Evolutionary conservation across 768 basidiomycete genomes (phyloP).

Genomic region (Lepiota subincarnata): DNA sequence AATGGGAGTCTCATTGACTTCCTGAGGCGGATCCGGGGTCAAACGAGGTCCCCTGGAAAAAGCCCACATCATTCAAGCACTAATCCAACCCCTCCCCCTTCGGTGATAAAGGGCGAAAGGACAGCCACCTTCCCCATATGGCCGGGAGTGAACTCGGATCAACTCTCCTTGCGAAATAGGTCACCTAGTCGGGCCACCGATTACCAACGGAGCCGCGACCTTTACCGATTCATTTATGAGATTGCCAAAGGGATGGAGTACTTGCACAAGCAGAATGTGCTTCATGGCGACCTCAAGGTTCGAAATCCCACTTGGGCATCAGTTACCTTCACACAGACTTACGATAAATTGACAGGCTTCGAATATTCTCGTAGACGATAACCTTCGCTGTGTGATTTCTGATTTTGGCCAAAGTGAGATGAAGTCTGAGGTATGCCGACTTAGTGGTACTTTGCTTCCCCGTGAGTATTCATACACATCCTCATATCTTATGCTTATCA

Average conservation of each 20-base stretch:
- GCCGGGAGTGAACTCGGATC: slow-evolving; percentile 6
- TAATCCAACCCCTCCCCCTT: neutral
- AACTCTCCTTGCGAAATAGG: neutral
- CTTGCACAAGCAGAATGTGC: slow-evolving; percentile 59
- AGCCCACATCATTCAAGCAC: neutral
- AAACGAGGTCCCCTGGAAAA: slow-evolving; percentile 5
- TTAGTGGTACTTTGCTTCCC: slow-evolving; percentile 47
- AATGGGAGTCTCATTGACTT: slow-evolving; percentile 63
- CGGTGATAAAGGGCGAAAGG: neutral
- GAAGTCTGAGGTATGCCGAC: slow-evolving; percentile 62
- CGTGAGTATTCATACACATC: slow-evolving; percentile 32
- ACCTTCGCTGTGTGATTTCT: slow-evolving; percentile 64
- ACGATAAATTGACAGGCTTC: slow-evolving; percentile 39
- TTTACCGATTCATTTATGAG: slow-evolving; percentile 63
- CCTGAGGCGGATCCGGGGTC: slow-evolving; percentile 23
- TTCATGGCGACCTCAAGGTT: slow-evolving; percentile 84
- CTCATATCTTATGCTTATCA: neutral
- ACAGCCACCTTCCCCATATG: slow-evolving; percentile 7
- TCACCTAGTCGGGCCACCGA: neutral
- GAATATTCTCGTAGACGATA: slow-evolving; percentile 73
- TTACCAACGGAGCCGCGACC: slow-evolving; percentile 34
- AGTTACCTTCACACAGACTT: neutral
- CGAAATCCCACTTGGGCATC: slow-evolving; percentile 13
- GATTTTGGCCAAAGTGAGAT: slow-evolving; percentile 85
- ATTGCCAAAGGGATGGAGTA: slow-evolving; percentile 82